Conservation (phyloP, 108 stramenopile genomes). For the Bacterosira constricta region DNA sequence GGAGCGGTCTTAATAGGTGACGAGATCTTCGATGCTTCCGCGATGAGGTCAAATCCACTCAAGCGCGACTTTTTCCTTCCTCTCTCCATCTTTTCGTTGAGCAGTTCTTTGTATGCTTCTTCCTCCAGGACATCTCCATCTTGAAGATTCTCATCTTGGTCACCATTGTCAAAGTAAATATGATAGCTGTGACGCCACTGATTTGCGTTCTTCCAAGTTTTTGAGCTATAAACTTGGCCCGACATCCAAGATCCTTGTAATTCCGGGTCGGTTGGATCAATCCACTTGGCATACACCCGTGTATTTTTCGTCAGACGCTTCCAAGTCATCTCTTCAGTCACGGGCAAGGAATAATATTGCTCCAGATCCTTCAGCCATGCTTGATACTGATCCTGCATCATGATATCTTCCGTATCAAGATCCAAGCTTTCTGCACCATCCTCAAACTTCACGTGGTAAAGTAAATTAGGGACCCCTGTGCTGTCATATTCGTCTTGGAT, state of each 20-base stretch:
- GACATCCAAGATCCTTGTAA: slow-evolving; percentile 41
- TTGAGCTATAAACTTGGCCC: slow-evolving; percentile 20
- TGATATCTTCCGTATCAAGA: slow-evolving; percentile 39
- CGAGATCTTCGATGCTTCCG: slow-evolving; percentile 19
- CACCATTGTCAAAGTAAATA: slow-evolving; percentile 45
- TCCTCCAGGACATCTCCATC: slow-evolving; percentile 25
- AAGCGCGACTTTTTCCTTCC: slow-evolving; percentile 5
- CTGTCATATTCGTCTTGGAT: slow-evolving; percentile 8
- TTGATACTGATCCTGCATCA: slow-evolving; percentile 46
- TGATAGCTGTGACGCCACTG: slow-evolving; percentile 17
- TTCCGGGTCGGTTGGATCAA: slow-evolving; percentile 46
- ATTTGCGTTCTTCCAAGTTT: neutral
- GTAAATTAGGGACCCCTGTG: slow-evolving; percentile 27
- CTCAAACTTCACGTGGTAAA: slow-evolving; percentile 44
- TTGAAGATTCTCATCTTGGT: slow-evolving; percentile 37
- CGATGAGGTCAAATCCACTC: slow-evolving; percentile 26
- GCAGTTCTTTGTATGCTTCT: slow-evolving; percentile 17
- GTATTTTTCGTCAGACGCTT: slow-evolving; percentile 20
- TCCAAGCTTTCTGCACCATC: slow-evolving; percentile 35
- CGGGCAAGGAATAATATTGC: slow-evolving; percentile 30
- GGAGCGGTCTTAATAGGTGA: slow-evolving; percentile 12
- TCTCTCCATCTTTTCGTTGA: slow-evolving; percentile 31
- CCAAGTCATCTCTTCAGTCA: neutral
- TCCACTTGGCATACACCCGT: slow-evolving; percentile 43
- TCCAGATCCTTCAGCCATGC: slow-evolving; percentile 44